Percentiles rank a stretch among this genome's conserved stretches.
phyloP scores from a whole-genome alignment of 2,329 filamentous ascomycete species.

The Phyllosticta paracitricarpa region DNA sequence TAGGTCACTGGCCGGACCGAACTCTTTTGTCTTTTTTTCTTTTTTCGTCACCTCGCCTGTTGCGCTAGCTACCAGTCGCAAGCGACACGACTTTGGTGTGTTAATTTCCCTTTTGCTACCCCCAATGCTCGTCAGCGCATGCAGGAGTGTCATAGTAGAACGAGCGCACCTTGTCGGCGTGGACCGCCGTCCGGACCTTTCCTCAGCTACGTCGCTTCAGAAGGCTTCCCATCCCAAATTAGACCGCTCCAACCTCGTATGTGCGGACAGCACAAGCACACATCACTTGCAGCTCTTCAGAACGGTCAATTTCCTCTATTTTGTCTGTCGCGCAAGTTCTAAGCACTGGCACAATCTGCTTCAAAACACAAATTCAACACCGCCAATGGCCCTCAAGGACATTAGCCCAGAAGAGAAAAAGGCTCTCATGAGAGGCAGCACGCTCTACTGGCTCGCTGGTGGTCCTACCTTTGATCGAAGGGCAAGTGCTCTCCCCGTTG shows the following conservation, averaged over 20 bases:
- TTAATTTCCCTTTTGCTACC: neutral
- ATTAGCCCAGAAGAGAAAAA: neutral
- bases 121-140: too few relatives aligned
- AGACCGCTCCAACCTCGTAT: neutral
- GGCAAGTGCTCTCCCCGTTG: neutral
- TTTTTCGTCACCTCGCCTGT: neutral
- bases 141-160: too few relatives aligned
- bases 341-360: neutral
- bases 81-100: neutral
- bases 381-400: neutral
- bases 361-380: neutral
- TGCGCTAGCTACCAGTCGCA: neutral
- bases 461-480: neutral
- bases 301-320: neutral
- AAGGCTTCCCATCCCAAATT: neutral
- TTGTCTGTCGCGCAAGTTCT: neutral
- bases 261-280: neutral
- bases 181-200: neutral
- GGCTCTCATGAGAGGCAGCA: neutral
- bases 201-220: too few relatives aligned
- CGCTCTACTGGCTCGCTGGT: neutral
- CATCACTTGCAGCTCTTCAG: neutral
- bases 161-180: too few relatives aligned
- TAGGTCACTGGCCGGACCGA: neutral
- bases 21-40: neutral